Conservation (phyloP, 495 filamentous ascomycete species). For the Penicillium manginii region DNA sequence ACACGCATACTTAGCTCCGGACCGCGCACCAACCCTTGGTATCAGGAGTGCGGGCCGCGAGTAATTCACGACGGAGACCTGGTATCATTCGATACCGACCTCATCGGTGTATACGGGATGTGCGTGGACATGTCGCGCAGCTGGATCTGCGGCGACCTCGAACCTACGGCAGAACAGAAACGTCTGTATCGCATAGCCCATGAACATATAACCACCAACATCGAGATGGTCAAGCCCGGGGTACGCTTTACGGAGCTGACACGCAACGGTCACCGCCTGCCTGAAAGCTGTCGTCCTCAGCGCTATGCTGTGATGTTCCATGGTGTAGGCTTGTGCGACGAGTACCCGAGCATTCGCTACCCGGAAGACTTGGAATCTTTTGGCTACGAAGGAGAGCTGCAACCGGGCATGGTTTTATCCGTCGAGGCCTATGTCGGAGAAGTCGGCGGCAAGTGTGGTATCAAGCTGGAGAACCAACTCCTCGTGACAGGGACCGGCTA, state of each 20-base stretch:
- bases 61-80: neutral
- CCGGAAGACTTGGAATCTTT: neutral
- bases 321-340: neutral
- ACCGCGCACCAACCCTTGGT: neutral
- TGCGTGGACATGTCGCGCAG: neutral
- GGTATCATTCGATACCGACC: neutral
- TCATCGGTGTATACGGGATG: neutral
- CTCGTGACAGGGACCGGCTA: neutral
- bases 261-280: neutral
- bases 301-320: neutral
- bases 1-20: neutral
- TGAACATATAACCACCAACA: neutral
- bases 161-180: neutral
- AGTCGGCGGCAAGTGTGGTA: neutral
- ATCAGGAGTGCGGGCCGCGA: neutral
- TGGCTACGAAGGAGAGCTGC: neutral
- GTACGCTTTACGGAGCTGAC: neutral
- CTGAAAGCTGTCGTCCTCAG: neutral
- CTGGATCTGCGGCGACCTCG: neutral
- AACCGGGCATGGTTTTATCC: neutral
- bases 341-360: neutral
- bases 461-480: neutral
- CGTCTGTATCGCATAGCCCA: neutral
- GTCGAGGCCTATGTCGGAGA: neutral
- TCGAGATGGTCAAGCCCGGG: neutral